Evolutionary conservation across 106 monocot species (phyloP).

Genomic region (Phalaenopsis aphrodite): DNA sequence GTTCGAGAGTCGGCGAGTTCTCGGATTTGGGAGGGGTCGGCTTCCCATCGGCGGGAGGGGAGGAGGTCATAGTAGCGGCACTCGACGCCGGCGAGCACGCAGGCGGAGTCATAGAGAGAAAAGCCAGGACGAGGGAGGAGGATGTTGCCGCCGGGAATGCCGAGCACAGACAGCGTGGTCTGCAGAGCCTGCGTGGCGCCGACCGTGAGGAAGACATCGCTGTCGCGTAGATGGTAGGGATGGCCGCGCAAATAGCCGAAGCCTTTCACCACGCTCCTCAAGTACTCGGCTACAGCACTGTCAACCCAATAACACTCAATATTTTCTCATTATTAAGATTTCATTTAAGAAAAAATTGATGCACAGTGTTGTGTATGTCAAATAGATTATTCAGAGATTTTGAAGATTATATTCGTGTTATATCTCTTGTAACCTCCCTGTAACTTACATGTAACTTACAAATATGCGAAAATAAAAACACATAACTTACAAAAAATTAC

Average conservation of each 20-base stretch:
- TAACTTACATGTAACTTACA: too few relatives aligned
- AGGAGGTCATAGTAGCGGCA: conserved; percentile 74
- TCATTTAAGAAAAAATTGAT: too few relatives aligned
- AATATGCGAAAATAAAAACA: too few relatives aligned
- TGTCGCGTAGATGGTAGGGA: conserved; percentile 19
- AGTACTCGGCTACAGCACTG: conserved; percentile 17
- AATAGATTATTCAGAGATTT: too few relatives aligned
- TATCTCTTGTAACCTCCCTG: too few relatives aligned
- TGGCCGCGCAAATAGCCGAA: not conserved
- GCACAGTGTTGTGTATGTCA: too few relatives aligned
- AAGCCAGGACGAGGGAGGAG: conserved; percentile 87
- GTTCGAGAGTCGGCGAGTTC: conserved; percentile 46
- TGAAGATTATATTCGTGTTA: too few relatives aligned
- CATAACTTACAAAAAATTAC: too few relatives aligned
- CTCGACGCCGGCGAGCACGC: conserved; percentile 52
- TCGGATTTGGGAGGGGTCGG: conserved; percentile 41
- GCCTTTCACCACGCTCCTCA: conserved; percentile 16
- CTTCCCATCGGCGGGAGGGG: conserved; percentile 49
- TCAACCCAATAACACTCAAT: too few relatives aligned
- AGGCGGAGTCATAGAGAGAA: conserved; percentile 66
- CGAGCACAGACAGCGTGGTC: conserved; percentile 39
- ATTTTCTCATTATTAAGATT: too few relatives aligned
- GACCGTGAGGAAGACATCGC: conserved; percentile 66
- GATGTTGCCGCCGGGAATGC: conserved; percentile 50
- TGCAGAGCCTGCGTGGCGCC: conserved; percentile 84